Evolutionary conservation across 352 stramenopile genomes (phyloP).

Genomic region (Pythium dissimile): DNA sequence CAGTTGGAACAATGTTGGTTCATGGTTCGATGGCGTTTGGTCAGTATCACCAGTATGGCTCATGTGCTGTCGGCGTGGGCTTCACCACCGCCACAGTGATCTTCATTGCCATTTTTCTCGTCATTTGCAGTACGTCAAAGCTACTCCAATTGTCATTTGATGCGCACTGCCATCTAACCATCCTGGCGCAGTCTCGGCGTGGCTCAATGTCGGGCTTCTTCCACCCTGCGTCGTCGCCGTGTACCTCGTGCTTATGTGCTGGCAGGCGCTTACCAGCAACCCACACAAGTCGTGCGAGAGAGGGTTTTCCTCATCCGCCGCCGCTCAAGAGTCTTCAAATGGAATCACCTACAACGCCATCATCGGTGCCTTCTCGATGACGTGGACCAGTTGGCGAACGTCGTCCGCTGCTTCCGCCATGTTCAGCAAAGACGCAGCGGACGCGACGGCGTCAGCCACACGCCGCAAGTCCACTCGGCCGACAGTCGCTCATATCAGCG

Average conservation of each 20-base stretch:
- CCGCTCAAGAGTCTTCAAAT: constrained; percentile 12
- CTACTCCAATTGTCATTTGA: too few relatives aligned
- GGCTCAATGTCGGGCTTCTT: constrained; percentile 70
- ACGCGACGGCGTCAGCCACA: background rate
- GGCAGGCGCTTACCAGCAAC: constrained; percentile 64
- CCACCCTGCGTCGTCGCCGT: constrained; percentile 68
- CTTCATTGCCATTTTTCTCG: constrained; percentile 56
- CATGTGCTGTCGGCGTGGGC: constrained; percentile 67
- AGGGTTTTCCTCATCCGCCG: background rate
- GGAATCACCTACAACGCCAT: constrained; percentile 39
- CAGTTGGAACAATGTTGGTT: background rate
- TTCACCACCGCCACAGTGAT: constrained; percentile 90
- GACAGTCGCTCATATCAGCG: too few relatives aligned
- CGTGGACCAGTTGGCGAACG: constrained; percentile 69
- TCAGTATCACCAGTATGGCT: constrained; percentile 88
- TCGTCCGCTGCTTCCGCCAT: constrained; percentile 49
- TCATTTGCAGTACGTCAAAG: constrained; percentile 59
- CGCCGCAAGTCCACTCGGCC: constrained; percentile 7
- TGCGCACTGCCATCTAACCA: background rate
- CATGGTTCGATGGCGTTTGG: background rate
- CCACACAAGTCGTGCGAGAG: constrained; percentile 42
- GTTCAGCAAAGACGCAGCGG: constrained; percentile 62
- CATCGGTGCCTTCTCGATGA: constrained; percentile 59
- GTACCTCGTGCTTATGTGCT: constrained; percentile 76
- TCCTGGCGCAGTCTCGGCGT: constrained; percentile 66